These are phyloP conservation scores for Neurospora tetraspora DNA, from an alignment of 495 filamentous ascomycete genomes.

Conservation along the genomic window DNA sequence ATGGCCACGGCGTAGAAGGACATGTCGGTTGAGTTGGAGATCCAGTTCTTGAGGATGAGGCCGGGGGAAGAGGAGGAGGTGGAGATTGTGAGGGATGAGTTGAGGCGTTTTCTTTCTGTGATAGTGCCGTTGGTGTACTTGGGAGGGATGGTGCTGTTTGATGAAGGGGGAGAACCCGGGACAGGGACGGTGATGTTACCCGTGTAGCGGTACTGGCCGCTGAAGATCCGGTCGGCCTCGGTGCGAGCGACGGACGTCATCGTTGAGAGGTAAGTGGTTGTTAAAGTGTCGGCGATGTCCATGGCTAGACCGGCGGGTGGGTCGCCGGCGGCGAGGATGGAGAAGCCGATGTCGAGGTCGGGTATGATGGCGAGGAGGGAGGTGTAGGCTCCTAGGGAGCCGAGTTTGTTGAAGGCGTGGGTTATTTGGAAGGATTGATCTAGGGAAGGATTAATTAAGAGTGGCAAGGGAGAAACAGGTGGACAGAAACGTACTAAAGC, in stretches of 20 bases:
- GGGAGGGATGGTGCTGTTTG: not conserved
- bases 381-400: slow-evolving; percentile 39
- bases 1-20: slow-evolving; percentile 23
- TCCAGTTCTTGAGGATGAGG: slow-evolving; percentile 34
- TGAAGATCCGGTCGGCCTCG: slow-evolving; percentile 26
- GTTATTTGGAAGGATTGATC: slow-evolving; percentile 26
- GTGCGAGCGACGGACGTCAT: slow-evolving; percentile 22
- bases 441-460: not conserved
- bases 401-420: slow-evolving; percentile 45
- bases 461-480: not conserved
- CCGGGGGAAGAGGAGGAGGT: slow-evolving; percentile 29
- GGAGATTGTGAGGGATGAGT: slow-evolving; percentile 32
- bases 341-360: slow-evolving; percentile 45
- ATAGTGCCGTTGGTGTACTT: not conserved
- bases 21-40: slow-evolving; percentile 40
- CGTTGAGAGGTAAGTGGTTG: slow-evolving; percentile 27
- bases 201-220: slow-evolving; percentile 25
- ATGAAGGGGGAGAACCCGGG: not conserved
- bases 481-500: slow-evolving; percentile 2
- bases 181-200: not conserved
- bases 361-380: slow-evolving; percentile 40
- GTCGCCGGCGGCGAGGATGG: slow-evolving; percentile 39
- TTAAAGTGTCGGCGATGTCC: slow-evolving; percentile 27
- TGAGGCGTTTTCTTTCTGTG: slow-evolving; percentile 15
- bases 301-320: slow-evolving; percentile 17